A percentile compares a stretch with the other conserved stretches of the same genome.
Evolutionary conservation across 2,329 filamentous ascomycete genomes (phyloP).

Genomic region (Knoxdaviesia proteae): DNA sequence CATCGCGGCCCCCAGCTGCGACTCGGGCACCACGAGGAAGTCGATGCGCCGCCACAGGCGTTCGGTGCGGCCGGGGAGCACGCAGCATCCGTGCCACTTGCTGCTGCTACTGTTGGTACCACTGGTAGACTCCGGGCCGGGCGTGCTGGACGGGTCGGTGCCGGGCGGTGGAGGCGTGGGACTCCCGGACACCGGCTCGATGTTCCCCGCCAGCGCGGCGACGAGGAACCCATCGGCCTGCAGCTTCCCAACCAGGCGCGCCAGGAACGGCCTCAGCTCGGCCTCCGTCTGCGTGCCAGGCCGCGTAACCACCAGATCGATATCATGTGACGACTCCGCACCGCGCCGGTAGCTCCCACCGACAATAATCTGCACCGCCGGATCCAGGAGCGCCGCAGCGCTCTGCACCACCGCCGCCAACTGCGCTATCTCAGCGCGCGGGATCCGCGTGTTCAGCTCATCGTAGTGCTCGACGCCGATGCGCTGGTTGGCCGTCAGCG

Average conservation of each 20-base stretch:
- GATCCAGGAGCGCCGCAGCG: constrained; percentile 38
- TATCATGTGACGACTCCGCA: constrained; percentile 51
- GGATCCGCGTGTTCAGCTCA: constrained; percentile 62
- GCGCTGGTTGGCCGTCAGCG: constrained; percentile 46
- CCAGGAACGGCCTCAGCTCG: constrained; percentile 41
- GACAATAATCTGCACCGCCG: constrained; percentile 46
- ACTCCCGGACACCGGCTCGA: no score
- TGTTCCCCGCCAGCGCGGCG: constrained; percentile 38
- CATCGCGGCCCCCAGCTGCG: constrained; percentile 63
- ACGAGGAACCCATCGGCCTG: constrained; percentile 45
- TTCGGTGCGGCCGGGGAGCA: constrained; percentile 28
- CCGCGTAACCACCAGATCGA: constrained; percentile 70
- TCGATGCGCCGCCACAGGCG: constrained; percentile 61
- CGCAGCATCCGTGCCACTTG: constrained; percentile 79
- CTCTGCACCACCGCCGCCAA: constrained; percentile 44
- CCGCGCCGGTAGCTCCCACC: constrained; percentile 76
- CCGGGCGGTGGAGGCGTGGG: no score
- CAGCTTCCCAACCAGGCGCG: constrained; percentile 40
- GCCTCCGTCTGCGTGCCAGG: constrained; percentile 27
- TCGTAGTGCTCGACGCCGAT: constrained; percentile 62
- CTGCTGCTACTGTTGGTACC: constrained; percentile 29
- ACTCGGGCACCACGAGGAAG: constrained; percentile 60
- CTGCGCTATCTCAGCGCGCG: constrained; percentile 50
- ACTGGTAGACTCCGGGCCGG: no score
- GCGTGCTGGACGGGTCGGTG: no score